Evolutionary conservation across 129 eudicot genomes (phyloP), one percentile per base, ranked within the genome.

Genomic region (Scalesia atractyloides): DNA sequence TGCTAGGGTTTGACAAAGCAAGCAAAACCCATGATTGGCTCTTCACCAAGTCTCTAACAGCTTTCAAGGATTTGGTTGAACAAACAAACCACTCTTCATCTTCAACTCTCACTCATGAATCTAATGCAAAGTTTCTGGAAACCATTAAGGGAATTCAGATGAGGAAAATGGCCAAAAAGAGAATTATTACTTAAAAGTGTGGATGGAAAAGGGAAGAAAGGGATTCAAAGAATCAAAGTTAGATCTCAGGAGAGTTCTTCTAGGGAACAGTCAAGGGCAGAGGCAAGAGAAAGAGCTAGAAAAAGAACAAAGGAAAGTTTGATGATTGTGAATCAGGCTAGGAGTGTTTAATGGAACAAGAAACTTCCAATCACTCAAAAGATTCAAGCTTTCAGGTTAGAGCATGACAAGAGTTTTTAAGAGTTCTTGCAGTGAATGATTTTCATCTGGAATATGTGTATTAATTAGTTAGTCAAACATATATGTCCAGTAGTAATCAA

Each of bases 11-110:
- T 30, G 34, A 30, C 3, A 30, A 30, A 66, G 87, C 96, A 3
- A 88, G 96, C 78, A 83, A 84, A 69, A 91, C 97, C 83, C 92
- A 86, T 9, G 96, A 83, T 51, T 91, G 97, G 97, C 83, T 91
- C 12, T 74, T 91, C 3, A 69, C 80, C 14, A 84, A 88, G 19
- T 86, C 96, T 3, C 73, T 67, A 56, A 17, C 77, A 0, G 89
- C 90, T 30, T 88, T 91, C 44, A 69, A 86, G 9, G 96, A 91
- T 30, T 79, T 88, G 6, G 73, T 76, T 2, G 69, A 69, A 49
- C 73, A 76, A 76, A 52, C 62, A 6, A 76, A 64, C 10, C 58
- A 64, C 7, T 9, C 19, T 48, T 19, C 80, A n/a, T 75, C 76
- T 72, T 64, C 74, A 18, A 54, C 62, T 26, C 6, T 61, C 13